Evolutionary conservation across 371 early-diverging fungal species (phyloP), one percentile per base, ranked within the genome.

Genomic region (Lichtheimia ramosa): DNA sequence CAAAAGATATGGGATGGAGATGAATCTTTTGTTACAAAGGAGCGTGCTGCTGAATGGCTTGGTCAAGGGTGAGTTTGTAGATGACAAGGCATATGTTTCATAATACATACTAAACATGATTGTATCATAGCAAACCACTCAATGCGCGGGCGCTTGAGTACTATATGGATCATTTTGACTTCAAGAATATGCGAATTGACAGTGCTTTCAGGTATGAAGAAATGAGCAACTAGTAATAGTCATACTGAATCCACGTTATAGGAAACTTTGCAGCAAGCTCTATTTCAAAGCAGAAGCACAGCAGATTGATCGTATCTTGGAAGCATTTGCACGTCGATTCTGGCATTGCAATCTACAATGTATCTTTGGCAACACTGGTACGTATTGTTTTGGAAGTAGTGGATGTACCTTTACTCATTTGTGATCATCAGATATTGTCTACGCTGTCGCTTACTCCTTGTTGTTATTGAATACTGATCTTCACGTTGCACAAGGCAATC

Each of bases 391-490:
- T 0, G n/a, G 21, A 23, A 41, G 39, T n/a, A 39, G 18, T 5
- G 0, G 42, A 28, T 3, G 5, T 34, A 20, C 5, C 48, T 40
- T 12, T 16, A 50, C 25, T 16, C 54, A 24, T n/a, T n/a, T 5
- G 5, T 25, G 18, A 41, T n/a, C 8, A 10, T n/a, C 39, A 68
- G 89, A 89, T 58, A 88, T 90, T 18, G 92, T 94, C 0, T 91
- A 97, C 67, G 91, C 91, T 16, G 84, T 95, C 28, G 82, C 90
- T 0, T 96, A 92, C 62, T 95, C 95, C 6, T 51, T 95, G 3
- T 71, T 97, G 43, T 66, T 97, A 41, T 81, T 97, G 3, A 96
- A 96, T 72, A 97, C 97, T 0, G 97, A 97, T 70, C 77, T 96
- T 39, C 92, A 95, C 65, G 85, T 92, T 34, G 93, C 92, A 15